Evolutionary conservation across 164 flowering plant genomes (phyloP), one percentile per base, ranked within the genome.

Genomic region (Piper longum): DNA sequence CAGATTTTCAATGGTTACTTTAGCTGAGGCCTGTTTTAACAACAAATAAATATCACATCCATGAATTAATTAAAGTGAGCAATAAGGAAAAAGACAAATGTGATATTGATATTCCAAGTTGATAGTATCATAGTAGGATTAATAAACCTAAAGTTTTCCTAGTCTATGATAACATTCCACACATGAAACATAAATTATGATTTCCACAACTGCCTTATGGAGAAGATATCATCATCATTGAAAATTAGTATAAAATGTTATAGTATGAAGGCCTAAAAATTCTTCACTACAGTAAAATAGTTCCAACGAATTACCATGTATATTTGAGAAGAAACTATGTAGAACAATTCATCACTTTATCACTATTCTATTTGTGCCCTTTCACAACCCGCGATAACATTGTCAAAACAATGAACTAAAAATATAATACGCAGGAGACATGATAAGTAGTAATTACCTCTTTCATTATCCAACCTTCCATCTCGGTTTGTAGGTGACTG

Each of bases 1-100:
- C 76, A 85, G 68, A 55, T 72, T 74, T 58, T 78, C 68, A 67
- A 81, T 68, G 19, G 61, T 68, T 70, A 81, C 88, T 68, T 67
- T 74, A 40, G 69, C 59, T 62, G 79, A 75, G 60, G 66, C 76
- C 96, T 88, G 81, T 13, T 55, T 13, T 11, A 67, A 69, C 64
- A 41, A 66, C 4, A 36, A 48, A 58, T 16, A 16, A n/a, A 2
- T 13, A 40, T 59, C 57, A 66, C 39, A 14, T 40, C 17, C 62
- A 59, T 4, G 44, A 60, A 4, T 14, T 57, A 36, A 5, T 55
- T 26, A 55, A n/a, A 43, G n/a, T 41, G 51, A 44, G 26, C 54
- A 65, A 43, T 8, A 45, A 12, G n/a, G 9, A 13, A 19, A 43
- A 6, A 12, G 43, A 55, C 18, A 18, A 41, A 19, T 44, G 18